Evolutionary conservation across 345 rosid species (phyloP), one percentile per base, ranked within the genome.

Genomic region (Euphorbia lathyris): DNA sequence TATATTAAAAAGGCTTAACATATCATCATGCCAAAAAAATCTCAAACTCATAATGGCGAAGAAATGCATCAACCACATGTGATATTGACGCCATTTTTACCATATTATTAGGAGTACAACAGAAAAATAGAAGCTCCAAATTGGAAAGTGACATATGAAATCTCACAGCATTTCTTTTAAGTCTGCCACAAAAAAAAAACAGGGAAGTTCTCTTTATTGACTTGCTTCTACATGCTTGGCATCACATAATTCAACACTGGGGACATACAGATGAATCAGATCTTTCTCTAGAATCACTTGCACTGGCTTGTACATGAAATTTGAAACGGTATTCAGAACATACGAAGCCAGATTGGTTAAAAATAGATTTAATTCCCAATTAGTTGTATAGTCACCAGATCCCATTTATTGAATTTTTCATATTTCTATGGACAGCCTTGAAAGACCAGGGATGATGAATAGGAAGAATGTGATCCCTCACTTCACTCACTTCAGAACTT

Each of bases 381-480:
- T 64, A 73, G 48, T 60, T 40, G 20, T 43, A 71, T 68, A 48
- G 43, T 77, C 74, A 95, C 99, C 98, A 95, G 78, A 90, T 92
- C 59, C 99, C 96, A 6, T 94, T 90, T 70, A 87, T 86, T 45
- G 97, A 90, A 63, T 87, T 86, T 83, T 92, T 95, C 85, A 90
- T 79, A 63, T 23, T 86, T 79, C 86, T 88, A 13, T 96, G 97
- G 65, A 89, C 99, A 1, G 99, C 76, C 80, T 95, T 95, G 73
- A 92, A 92, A 58, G 98, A 92, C 99, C 99, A 95, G 2, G 99
- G 98, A 83, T 95, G 99, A 79, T 95, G 99, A 74, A 95, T 86
- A 40, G 99, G 97, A 80, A 95, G 86, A 74, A 92, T 87, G 81
- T 95, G 99, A 86, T 95, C 97, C 78, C 91, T 87, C 63, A 96